Evolutionary conservation across 2,329 filamentous ascomycete genomes (phyloP).

Genomic region (Penicillium sp.): DNA sequence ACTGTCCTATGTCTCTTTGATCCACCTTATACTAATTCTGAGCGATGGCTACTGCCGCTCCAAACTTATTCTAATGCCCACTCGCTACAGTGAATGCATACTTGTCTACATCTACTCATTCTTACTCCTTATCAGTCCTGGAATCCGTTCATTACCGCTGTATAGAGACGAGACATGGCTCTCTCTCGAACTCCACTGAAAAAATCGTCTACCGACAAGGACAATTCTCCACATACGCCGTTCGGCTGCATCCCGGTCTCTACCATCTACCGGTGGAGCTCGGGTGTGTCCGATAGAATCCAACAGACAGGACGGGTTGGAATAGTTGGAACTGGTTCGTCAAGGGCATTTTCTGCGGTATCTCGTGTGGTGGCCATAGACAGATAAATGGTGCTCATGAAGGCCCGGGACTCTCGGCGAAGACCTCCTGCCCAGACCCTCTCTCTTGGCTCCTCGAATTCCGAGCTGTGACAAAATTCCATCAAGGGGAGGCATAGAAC

Average conservation of each 20-base stretch:
- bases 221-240: slow-evolving; percentile 5
- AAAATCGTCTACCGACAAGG: slow-evolving; percentile 8
- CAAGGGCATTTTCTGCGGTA: slow-evolving; percentile 36
- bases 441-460: slow-evolving; percentile 6
- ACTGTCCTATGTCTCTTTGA: too few relatives aligned
- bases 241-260: neutral
- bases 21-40: too few relatives aligned
- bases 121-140: neutral
- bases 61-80: too few relatives aligned
- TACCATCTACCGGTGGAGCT: neutral
- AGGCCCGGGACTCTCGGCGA: slow-evolving; percentile 18
- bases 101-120: neutral
- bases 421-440: neutral
- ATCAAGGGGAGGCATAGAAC: slow-evolving; percentile 11
- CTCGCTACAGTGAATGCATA: neutral
- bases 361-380: slow-evolving; percentile 35
- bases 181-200: slow-evolving; percentile 19
- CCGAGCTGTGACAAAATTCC: slow-evolving; percentile 11
- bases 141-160: neutral
- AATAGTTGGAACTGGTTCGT: slow-evolving; percentile 26
- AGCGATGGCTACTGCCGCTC: too few relatives aligned
- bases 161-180: neutral
- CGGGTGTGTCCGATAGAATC: neutral
- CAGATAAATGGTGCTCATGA: slow-evolving; percentile 24
- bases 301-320: slow-evolving; percentile 5